phyloP scores from a whole-genome alignment of 495 filamentous ascomycete genomes.

The Pseudotulostoma volvatum region DNA sequence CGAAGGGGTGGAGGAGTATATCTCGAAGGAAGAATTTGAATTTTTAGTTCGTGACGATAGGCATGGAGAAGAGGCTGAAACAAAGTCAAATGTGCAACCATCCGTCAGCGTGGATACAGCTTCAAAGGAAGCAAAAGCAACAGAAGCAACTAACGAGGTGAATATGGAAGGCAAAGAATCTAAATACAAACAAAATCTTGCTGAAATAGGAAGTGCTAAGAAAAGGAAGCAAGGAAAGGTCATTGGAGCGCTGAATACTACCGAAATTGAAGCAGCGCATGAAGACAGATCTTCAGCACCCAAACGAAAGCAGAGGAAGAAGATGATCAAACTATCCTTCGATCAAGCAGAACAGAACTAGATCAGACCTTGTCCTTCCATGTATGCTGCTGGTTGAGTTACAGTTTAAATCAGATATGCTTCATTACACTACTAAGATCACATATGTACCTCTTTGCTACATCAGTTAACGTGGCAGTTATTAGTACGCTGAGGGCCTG shows the following conservation, averaged over 20 bases:
- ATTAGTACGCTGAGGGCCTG: too few species aligned
- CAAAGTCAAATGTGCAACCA: slow-evolving; percentile 4
- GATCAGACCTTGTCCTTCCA: too few species aligned
- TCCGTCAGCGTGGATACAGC: slow-evolving; percentile 1
- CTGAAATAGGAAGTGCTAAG: slow-evolving; percentile 26
- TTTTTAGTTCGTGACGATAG: slow-evolving; percentile 15
- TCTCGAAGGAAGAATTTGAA: slow-evolving; percentile 33
- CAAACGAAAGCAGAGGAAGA: slow-evolving; percentile 27
- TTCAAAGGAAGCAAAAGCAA: slow-evolving; percentile 7
- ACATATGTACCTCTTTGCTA: too few species aligned
- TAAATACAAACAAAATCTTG: slow-evolving; percentile 20
- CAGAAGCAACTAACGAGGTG: slow-evolving; percentile 1
- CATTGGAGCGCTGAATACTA: slow-evolving; percentile 19
- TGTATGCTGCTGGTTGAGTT: too few species aligned
- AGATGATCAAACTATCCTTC: slow-evolving; percentile 33
- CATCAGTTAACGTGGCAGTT: too few species aligned
- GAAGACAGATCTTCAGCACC: slow-evolving; percentile 13
- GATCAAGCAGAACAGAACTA: slow-evolving; percentile 16
- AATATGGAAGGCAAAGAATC: slow-evolving; percentile 8
- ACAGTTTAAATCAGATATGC: too few species aligned
- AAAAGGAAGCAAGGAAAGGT: slow-evolving; percentile 31
- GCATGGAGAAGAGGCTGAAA: slow-evolving; percentile 8
- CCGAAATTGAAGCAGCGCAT: slow-evolving; percentile 11
- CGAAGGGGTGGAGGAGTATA: slow-evolving; percentile 31
- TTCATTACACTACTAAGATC: too few species aligned